These are phyloP conservation scores for Monilinia aucupariae DNA, from an alignment of 2,329 filamentous ascomycete genomes.

Conservation along the genomic window DNA sequence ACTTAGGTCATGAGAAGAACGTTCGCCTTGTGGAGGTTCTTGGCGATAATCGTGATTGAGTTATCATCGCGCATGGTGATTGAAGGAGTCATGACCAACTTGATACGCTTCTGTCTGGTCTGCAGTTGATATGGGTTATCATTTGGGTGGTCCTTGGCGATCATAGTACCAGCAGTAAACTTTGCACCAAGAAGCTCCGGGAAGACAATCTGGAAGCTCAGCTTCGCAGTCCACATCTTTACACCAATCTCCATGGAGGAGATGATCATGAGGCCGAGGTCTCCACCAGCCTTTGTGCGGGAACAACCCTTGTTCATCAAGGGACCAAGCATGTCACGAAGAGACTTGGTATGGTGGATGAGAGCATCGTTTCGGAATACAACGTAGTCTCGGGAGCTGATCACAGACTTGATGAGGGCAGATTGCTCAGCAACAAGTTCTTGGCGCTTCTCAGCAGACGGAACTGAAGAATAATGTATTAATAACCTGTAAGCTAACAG, in stretches of 20 bases:
- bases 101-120: conserved; percentile 47
- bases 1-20: conserved; percentile 29
- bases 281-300: conserved; percentile 38
- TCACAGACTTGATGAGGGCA: conserved; percentile 37
- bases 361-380: conserved; percentile 25
- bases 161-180: conserved; percentile 47
- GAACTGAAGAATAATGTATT: conserved; percentile 18
- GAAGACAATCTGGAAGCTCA: conserved; percentile 45
- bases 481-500: conserved; percentile 15
- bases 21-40: conserved; percentile 23
- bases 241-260: conserved; percentile 36
- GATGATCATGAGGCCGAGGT: conserved; percentile 33
- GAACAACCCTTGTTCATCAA: conserved; percentile 38
- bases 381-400: conserved; percentile 35
- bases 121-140: conserved; percentile 43
- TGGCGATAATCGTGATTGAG: conserved; percentile 19
- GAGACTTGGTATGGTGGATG: conserved; percentile 23
- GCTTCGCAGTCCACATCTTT: conserved; percentile 41
- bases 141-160: conserved; percentile 39
- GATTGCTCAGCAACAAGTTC: conserved; percentile 37
- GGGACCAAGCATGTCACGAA: conserved; percentile 43
- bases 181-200: conserved; percentile 44
- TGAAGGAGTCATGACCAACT: conserved; percentile 49
- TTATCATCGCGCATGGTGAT: conserved; percentile 50
- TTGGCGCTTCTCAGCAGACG: conserved; percentile 31